These are phyloP conservation scores for Lasiodiplodia citricola DNA, from an alignment of 2,329 filamentous ascomycete species.

Conservation along the genomic window DNA sequence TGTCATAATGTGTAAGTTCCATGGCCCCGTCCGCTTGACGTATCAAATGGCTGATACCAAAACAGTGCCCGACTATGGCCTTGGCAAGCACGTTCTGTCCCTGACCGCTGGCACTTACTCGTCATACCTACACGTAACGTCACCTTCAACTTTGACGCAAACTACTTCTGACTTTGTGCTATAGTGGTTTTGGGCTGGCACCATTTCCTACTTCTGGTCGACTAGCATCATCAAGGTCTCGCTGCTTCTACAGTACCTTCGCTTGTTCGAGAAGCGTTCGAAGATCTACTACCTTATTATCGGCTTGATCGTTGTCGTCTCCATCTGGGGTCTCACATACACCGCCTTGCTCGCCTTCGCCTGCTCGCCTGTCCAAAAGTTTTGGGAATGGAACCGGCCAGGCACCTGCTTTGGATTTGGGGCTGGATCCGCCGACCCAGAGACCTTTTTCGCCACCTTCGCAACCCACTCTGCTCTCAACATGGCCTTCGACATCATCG, in stretches of 20 bases:
- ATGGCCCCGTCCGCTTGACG: background rate
- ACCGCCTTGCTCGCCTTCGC: slow-evolving; percentile 39
- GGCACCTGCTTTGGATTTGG: slow-evolving; percentile 42
- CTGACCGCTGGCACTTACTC: slow-evolving; percentile 31
- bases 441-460: slow-evolving; percentile 38
- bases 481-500: slow-evolving; percentile 40
- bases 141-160: background rate
- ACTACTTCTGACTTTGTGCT: background rate
- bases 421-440: slow-evolving; percentile 37
- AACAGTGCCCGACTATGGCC: slow-evolving; percentile 40
- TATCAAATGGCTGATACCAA: slow-evolving; percentile 17
- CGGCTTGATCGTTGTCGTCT: slow-evolving; percentile 33
- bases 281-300: slow-evolving; percentile 33
- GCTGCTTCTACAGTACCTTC: slow-evolving; percentile 45
- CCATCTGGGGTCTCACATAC: slow-evolving; percentile 41
- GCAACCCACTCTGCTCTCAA: slow-evolving; percentile 39
- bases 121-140: slow-evolving; percentile 39
- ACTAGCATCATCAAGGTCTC: slow-evolving; percentile 45
- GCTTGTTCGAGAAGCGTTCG: slow-evolving; percentile 37
- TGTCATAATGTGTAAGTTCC: slow-evolving; percentile 39
- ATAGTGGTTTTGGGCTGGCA: slow-evolving; percentile 41
- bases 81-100: slow-evolving; percentile 40
- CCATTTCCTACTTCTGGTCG: slow-evolving; percentile 38
- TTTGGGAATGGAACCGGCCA: slow-evolving; percentile 34
- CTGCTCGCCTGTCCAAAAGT: slow-evolving; percentile 38